Conservation (phyloP, 192 early-diverging fungal species). For the Gamsiella multidivaricata region DNA sequence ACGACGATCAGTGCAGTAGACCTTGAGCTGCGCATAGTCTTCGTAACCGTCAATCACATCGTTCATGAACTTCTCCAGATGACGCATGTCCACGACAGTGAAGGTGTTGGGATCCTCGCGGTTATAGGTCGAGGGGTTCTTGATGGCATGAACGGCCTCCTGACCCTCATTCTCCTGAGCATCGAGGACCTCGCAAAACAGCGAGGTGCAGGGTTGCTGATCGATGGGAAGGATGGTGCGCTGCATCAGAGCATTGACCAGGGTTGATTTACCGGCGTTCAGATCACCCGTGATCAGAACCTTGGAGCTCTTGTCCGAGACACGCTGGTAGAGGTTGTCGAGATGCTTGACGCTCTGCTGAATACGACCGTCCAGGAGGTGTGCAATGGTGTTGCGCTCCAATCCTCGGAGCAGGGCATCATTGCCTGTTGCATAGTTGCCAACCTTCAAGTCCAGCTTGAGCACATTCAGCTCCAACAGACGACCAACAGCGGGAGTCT, state of each 20-base stretch:
- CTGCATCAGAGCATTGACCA: slow-evolving; percentile 95
- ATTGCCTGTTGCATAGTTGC: slow-evolving; percentile 68
- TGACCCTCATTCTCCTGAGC: slow-evolving; percentile 86
- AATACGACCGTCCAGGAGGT: slow-evolving; percentile 76
- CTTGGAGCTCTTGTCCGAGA: slow-evolving; percentile 91
- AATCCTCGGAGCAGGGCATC: slow-evolving; percentile 68
- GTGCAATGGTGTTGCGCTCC: slow-evolving; percentile 76
- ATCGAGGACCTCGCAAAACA: slow-evolving; percentile 97
- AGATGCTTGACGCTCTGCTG: slow-evolving; percentile 78
- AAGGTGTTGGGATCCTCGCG: slow-evolving; percentile 78
- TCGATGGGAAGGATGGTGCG: slow-evolving; percentile 92
- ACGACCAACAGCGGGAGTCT: slow-evolving; percentile 50
- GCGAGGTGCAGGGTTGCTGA: slow-evolving; percentile 97
- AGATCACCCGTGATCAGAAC: slow-evolving; percentile 98
- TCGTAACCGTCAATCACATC: slow-evolving; percentile 87
- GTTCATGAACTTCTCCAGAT: slow-evolving; percentile 78
- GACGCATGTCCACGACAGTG: slow-evolving; percentile 71
- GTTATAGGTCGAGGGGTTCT: slow-evolving; percentile 74
- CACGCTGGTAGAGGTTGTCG: slow-evolving; percentile 84
- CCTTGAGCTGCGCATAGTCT: slow-evolving; percentile 89
- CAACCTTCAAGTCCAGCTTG: slow-evolving; percentile 75
- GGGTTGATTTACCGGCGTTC: slow-evolving; percentile 97
- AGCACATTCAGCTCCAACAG: slow-evolving; percentile 68
- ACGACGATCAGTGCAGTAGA: slow-evolving; percentile 87
- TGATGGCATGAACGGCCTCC: slow-evolving; percentile 95